Evolutionary conservation across 148 eudicot genomes (phyloP).

Genomic region (Drosera capensis): DNA sequence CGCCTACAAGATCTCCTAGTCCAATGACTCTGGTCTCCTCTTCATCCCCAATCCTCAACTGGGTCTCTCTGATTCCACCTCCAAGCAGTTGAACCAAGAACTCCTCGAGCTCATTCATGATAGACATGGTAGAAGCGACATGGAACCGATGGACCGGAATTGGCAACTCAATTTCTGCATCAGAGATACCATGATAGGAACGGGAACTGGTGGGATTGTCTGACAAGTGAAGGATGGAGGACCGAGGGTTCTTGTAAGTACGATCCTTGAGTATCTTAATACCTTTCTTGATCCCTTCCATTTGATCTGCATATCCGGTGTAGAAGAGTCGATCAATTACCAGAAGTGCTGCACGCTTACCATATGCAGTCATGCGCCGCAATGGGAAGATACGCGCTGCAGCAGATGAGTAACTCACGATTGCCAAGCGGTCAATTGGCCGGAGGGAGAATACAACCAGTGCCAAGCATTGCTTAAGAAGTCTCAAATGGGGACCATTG

Average conservation of each 20-base stretch:
- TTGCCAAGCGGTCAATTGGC: conserved; percentile 65
- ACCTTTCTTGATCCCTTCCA: conserved; percentile 70
- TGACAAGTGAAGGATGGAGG: conserved; percentile 59
- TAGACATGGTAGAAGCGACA: conserved; percentile 45
- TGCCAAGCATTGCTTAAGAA: conserved; percentile 73
- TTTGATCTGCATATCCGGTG: conserved; percentile 57
- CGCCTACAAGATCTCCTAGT: conserved; percentile 61
- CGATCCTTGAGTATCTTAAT: conserved; percentile 63
- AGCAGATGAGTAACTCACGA: conserved; percentile 70
- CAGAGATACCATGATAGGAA: conserved; percentile 19
- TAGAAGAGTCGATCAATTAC: conserved; percentile 72
- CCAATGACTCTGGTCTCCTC: conserved; percentile 40
- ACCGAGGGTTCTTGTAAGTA: conserved; percentile 42
- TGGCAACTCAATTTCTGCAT: conserved; percentile 22
- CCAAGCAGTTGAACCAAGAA: conserved; percentile 41
- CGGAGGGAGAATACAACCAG: conserved; percentile 56
- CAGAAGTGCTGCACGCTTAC: conserved; percentile 72
- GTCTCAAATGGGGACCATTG: conserved; percentile 79
- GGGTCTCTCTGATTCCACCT: conserved; percentile 45
- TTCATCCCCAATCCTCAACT: conserved; percentile 38
- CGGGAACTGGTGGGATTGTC: conserved; percentile 37
- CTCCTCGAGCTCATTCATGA: conserved; percentile 62
- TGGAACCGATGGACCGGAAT: conserved; percentile 53
- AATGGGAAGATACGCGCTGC: conserved; percentile 77
- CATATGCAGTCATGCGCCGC: conserved; percentile 64